A percentile compares a stretch with the other conserved stretches of the same genome.
Evolutionary conservation across 1,284 basidiomycete species (phyloP).

Genomic region (Amylostereum chailletii): DNA sequence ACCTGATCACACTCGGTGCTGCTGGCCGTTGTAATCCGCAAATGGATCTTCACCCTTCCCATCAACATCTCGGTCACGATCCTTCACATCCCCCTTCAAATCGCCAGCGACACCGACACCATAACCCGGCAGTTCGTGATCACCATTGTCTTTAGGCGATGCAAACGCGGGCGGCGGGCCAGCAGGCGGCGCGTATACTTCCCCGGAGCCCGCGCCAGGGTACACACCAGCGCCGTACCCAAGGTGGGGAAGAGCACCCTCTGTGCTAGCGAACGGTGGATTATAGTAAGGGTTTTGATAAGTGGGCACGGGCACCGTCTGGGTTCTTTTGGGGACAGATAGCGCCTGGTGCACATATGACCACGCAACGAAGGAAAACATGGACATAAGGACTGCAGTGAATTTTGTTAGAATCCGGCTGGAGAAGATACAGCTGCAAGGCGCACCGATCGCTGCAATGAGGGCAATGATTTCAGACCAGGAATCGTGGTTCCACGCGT

Average conservation of each 20-base stretch:
- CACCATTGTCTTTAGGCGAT: constrained; percentile 22
- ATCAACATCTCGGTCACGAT: constrained; percentile 21
- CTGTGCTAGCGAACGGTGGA: constrained; percentile 15
- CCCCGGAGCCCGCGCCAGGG: neutral
- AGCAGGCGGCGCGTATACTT: constrained; percentile 25
- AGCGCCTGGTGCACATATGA: neutral
- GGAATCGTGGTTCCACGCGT: constrained; percentile 48
- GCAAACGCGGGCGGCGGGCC: constrained; percentile 34
- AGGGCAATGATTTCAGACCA: constrained; percentile 54
- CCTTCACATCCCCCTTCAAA: constrained; percentile 8
- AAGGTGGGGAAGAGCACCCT: constrained; percentile 13
- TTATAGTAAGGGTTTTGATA: constrained; percentile 11
- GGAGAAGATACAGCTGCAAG: neutral
- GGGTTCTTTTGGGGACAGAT: neutral
- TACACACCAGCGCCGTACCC: constrained; percentile 13
- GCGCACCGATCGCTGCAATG: constrained; percentile 41
- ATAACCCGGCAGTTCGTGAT: constrained; percentile 29
- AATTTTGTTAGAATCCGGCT: neutral
- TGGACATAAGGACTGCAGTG: constrained; percentile 35
- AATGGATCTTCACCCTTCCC: constrained; percentile 32
- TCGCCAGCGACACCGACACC: constrained; percentile 10
- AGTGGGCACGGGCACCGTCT: constrained; percentile 10
- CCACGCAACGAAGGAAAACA: constrained; percentile 38
- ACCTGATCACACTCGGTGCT: too few relatives aligned
- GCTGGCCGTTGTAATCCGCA: constrained; percentile 21